Percentiles rank a stretch among this genome's conserved stretches.
Evolutionary conservation across 192 early-diverging fungal genomes (phyloP).

Genomic region (Gonapodya sp.): DNA sequence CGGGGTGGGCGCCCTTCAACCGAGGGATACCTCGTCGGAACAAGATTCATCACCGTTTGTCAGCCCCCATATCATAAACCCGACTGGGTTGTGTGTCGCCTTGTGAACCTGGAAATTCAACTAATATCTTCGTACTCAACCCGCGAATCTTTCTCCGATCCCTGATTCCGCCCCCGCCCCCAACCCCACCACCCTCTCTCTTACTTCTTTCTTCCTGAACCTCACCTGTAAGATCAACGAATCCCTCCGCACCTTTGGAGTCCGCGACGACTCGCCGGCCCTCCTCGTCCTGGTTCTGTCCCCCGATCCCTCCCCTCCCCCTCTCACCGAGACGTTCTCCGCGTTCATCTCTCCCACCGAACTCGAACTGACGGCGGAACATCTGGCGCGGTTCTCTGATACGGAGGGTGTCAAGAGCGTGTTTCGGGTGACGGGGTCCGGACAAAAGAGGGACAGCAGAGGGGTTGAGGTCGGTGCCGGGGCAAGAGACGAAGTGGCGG

Average conservation of each 20-base stretch:
- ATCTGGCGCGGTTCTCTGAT: background rate
- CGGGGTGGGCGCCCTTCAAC: background rate
- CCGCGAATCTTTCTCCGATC: background rate
- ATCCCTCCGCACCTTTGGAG: background rate
- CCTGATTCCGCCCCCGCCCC: background rate
- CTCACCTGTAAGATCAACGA: conserved; percentile 1
- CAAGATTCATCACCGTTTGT: too few relatives aligned
- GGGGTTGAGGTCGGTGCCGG: background rate
- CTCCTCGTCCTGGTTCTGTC: background rate
- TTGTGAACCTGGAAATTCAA: too few relatives aligned
- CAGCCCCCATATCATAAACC: too few relatives aligned
- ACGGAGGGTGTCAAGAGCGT: background rate
- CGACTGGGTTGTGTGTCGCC: too few relatives aligned
- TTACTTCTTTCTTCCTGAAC: too few relatives aligned
- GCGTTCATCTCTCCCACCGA: background rate
- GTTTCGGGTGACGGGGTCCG: background rate
- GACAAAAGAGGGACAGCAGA: background rate
- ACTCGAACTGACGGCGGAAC: background rate
- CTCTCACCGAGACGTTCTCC: background rate
- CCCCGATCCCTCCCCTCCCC: background rate
- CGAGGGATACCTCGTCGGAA: too few relatives aligned
- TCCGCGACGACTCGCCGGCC: background rate
- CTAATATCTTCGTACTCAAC: too few relatives aligned
- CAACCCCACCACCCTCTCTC: background rate
- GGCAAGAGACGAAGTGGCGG: background rate